Evolutionary conservation across 768 basidiomycete genomes (phyloP).

Genomic region (Chalciporus pseudorubinellus): DNA sequence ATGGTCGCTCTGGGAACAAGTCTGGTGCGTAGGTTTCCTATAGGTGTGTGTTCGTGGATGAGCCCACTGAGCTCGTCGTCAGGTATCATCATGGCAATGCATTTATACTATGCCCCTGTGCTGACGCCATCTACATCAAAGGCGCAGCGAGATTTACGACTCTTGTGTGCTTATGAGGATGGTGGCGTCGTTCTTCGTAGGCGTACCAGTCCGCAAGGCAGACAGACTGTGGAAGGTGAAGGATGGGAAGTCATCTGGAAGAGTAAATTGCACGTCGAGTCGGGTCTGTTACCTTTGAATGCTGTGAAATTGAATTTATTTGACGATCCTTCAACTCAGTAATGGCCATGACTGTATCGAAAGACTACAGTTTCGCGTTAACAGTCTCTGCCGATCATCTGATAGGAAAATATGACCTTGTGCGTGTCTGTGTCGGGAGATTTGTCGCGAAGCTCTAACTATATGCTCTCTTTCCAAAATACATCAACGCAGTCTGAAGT

Average conservation of each 20-base stretch:
- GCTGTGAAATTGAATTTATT: neutral
- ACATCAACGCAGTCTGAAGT: constrained; percentile 12
- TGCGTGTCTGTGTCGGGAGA: constrained; percentile 25
- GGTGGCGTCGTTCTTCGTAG: constrained; percentile 75
- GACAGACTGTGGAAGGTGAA: constrained; percentile 55
- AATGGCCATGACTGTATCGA: constrained; percentile 81
- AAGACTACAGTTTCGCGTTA: constrained; percentile 56
- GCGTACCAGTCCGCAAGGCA: constrained; percentile 39
- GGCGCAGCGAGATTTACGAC: constrained; percentile 44
- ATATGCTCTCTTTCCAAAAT: neutral
- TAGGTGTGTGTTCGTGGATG: neutral
- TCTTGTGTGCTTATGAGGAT: constrained; percentile 82
- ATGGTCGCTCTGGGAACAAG: constrained; percentile 51
- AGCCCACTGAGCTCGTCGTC: neutral
- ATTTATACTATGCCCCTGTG: constrained; percentile 47
- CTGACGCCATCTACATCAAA: constrained; percentile 33
- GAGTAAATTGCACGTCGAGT: constrained; percentile 65
- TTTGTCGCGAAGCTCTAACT: neutral
- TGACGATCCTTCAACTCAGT: constrained; percentile 41
- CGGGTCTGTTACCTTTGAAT: constrained; percentile 45
- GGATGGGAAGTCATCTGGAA: constrained; percentile 77
- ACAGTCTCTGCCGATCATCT: constrained; percentile 87
- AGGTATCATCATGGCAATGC: constrained; percentile 91
- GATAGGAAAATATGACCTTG: constrained; percentile 60
- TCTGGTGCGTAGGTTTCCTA: constrained; percentile 44